Percentiles rank a stretch among this genome's conserved stretches.
These are phyloP conservation scores for Plasmodium relictum DNA, from an alignment of 169 alveolate species.

Conservation along the genomic window DNA sequence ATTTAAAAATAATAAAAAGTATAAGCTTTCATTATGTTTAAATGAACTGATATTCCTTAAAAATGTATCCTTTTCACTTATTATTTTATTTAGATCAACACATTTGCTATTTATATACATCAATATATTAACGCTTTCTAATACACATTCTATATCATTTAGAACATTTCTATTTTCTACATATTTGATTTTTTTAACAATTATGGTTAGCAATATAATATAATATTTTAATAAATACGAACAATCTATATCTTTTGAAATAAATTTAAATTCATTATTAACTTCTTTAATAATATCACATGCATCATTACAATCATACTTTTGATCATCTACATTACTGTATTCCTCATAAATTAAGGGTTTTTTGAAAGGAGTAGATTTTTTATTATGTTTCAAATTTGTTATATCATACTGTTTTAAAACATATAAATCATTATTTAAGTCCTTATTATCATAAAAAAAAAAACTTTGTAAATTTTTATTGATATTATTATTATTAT, in stretches of 20 bases:
- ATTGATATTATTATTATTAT: background rate
- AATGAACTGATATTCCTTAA: background rate
- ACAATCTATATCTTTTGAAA: background rate
- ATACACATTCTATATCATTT: constrained; percentile 10
- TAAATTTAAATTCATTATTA: constrained; percentile 6
- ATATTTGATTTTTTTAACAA: constrained; percentile 64
- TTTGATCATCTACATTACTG: background rate
- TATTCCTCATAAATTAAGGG: background rate
- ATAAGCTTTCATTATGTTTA: background rate
- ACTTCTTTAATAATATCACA: background rate
- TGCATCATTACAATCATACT: background rate
- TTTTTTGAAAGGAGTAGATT: background rate
- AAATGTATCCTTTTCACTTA: constrained; percentile 20
- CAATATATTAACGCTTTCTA: constrained; percentile 26
- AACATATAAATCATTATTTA: too few relatives aligned
- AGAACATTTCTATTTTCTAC: constrained; percentile 18
- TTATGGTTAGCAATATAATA: constrained; percentile 25
- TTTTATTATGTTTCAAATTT: too few relatives aligned
- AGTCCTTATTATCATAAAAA: background rate
- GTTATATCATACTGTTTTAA: background rate
- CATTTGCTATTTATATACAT: constrained; percentile 10
- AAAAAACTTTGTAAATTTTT: too few relatives aligned
- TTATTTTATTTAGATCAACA: constrained; percentile 8
- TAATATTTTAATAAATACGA: constrained; percentile 5
- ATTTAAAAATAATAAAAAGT: constrained; percentile 40